A percentile compares a stretch with the other conserved stretches of the same genome.
Evolutionary conservation across 768 basidiomycete species (phyloP).

Genomic region (Podaxis sp.): DNA sequence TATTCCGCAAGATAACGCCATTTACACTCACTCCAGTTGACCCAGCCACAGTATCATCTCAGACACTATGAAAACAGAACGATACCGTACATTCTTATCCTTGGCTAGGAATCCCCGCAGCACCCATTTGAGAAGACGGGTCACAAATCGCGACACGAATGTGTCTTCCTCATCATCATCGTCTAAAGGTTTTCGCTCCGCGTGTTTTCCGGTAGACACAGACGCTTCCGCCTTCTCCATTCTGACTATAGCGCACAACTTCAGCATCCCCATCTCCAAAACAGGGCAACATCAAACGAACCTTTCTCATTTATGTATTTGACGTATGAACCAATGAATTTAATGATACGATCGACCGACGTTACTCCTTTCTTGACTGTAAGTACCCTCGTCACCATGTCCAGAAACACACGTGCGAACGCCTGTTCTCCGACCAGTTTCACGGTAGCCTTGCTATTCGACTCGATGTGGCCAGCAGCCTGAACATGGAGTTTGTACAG

Average conservation of each 20-base stretch:
- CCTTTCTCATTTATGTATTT: conserved; percentile 83
- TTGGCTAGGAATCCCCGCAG: conserved; percentile 85
- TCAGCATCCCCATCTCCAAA: not conserved
- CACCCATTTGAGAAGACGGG: conserved; percentile 67
- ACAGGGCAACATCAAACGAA: conserved; percentile 30
- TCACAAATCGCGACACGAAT: conserved; percentile 63
- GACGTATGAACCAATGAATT: conserved; percentile 84
- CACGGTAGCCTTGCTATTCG: conserved; percentile 39
- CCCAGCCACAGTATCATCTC: conserved; percentile 84
- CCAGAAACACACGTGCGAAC: conserved; percentile 75
- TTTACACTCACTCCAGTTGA: conserved; percentile 75
- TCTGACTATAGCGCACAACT: conserved; percentile 19
- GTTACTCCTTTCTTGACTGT: conserved; percentile 83
- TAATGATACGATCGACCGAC: conserved; percentile 79
- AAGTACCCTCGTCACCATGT: conserved; percentile 70
- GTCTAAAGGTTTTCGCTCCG: conserved; percentile 35
- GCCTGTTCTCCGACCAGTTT: conserved; percentile 74
- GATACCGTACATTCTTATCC: conserved; percentile 85
- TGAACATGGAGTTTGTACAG: conserved; percentile 80
- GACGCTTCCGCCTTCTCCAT: conserved; percentile 30
- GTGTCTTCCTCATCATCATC: conserved; percentile 63
- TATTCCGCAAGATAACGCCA: not conserved
- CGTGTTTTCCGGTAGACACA: conserved; percentile 14
- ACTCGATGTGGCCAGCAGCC: conserved; percentile 53
- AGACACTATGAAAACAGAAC: conserved; percentile 77